Evolutionary conservation across 495 filamentous ascomycete genomes (phyloP).

Genomic region (Trichodelitschia bisporula): DNA sequence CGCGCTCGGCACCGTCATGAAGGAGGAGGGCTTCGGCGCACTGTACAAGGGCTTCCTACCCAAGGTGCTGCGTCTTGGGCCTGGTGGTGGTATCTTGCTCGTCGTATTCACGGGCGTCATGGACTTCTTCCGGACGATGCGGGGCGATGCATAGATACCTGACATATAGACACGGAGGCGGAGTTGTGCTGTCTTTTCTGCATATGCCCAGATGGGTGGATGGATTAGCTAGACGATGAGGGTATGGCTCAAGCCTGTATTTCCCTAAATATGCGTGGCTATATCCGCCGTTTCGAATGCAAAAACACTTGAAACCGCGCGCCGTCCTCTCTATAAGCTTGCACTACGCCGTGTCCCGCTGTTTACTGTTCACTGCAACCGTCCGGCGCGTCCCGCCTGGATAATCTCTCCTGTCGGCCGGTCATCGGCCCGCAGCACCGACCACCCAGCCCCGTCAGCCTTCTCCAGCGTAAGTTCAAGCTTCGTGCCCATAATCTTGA

Average conservation of each 20-base stretch:
- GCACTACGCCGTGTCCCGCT: too few relatives aligned
- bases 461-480: slow-evolving; percentile 69
- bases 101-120: slow-evolving; percentile 86
- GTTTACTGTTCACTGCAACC: neutral
- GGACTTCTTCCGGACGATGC: slow-evolving; percentile 59
- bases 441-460: slow-evolving; percentile 65
- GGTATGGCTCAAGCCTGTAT: too few relatives aligned
- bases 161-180: too few relatives aligned
- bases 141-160: too few relatives aligned
- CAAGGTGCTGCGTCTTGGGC: slow-evolving; percentile 75
- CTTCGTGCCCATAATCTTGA: slow-evolving; percentile 86
- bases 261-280: too few relatives aligned
- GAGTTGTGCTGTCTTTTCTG: too few relatives aligned
- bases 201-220: too few relatives aligned
- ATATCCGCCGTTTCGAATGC: too few relatives aligned
- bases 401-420: slow-evolving; percentile 52
- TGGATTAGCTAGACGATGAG: too few relatives aligned
- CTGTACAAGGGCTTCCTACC: slow-evolving; percentile 96
- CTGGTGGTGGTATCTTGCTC: slow-evolving; percentile 73
- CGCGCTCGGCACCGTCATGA: slow-evolving; percentile 58
- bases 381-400: slow-evolving; percentile 54
- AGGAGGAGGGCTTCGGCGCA: slow-evolving; percentile 77
- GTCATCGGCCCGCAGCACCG: slow-evolving; percentile 70
- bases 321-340: too few relatives aligned
- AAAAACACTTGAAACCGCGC: too few relatives aligned